Evolutionary conservation across 495 filamentous ascomycete species (phyloP).

Genomic region (Penicillium samsonianum): DNA sequence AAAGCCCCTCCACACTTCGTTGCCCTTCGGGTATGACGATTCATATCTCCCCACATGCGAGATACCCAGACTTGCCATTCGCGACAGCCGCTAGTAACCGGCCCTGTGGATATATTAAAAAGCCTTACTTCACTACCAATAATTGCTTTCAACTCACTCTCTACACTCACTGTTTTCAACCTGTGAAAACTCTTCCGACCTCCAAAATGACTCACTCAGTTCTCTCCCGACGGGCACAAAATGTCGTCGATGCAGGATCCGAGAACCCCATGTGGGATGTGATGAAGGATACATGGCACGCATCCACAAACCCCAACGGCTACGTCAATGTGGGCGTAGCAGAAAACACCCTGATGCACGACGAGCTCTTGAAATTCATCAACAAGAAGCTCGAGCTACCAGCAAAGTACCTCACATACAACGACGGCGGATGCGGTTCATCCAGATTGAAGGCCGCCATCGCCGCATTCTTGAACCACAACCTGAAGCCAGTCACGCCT

Average conservation of each 20-base stretch:
- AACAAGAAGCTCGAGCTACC: constrained; percentile 36
- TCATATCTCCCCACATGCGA: no score
- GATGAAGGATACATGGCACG: constrained; percentile 27
- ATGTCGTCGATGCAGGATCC: constrained; percentile 12
- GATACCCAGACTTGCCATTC: not conserved
- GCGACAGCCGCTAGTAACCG: not conserved
- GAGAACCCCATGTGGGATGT: constrained; percentile 31
- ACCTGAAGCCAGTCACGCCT: constrained; percentile 41
- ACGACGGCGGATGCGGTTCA: constrained; percentile 38
- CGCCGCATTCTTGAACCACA: constrained; percentile 45
- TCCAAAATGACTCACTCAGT: constrained; percentile 12
- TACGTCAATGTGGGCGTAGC: constrained; percentile 44
- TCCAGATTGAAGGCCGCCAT: constrained; percentile 41
- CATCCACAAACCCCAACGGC: constrained; percentile 33
- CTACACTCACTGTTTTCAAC: not conserved
- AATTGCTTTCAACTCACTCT: not conserved
- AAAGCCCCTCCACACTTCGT: no score
- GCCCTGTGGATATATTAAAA: not conserved
- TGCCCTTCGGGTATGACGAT: not conserved
- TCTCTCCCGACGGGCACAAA: constrained; percentile 27
- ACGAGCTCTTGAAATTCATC: constrained; percentile 33
- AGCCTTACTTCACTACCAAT: not conserved
- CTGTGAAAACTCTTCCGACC: not conserved
- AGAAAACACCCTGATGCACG: constrained; percentile 45
- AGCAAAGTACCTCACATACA: constrained; percentile 45